Percentiles rank a stretch among this genome's conserved stretches.
phyloP scores from a whole-genome alignment of 371 early-diverging fungal genomes.

The Mortierella sp. region DNA sequence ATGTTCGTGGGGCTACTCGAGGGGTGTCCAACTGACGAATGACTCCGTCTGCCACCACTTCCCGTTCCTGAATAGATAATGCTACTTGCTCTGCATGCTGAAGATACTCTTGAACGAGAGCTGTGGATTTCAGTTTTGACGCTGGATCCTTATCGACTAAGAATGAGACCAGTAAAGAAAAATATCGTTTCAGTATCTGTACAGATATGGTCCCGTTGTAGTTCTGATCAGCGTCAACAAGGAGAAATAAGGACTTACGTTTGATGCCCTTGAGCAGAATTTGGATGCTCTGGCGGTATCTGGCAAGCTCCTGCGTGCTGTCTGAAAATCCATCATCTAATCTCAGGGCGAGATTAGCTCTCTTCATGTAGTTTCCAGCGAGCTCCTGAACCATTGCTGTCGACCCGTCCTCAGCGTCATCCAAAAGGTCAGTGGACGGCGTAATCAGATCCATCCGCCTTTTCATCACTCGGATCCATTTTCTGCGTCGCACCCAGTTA shows the following conservation, averaged over 20 bases:
- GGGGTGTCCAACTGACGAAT: conserved; percentile 35
- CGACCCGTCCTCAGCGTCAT: not conserved
- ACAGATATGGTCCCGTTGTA: not conserved
- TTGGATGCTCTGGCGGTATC: conserved; percentile 71
- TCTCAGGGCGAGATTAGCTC: conserved; percentile 51
- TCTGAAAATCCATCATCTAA: conserved; percentile 35
- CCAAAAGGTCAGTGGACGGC: not conserved
- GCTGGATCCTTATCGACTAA: conserved; percentile 66
- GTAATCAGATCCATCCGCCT: conserved; percentile 63
- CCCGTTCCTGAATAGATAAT: conserved; percentile 9
- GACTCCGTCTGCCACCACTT: conserved; percentile 13
- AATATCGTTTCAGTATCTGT: no score
- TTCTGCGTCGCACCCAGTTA: conserved; percentile 77
- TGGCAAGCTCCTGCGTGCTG: conserved; percentile 55
- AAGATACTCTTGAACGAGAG: conserved; percentile 60
- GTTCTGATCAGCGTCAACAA: not conserved
- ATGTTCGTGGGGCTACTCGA: conserved; percentile 14
- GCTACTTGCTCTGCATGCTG: conserved; percentile 60
- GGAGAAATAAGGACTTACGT: conserved; percentile 54
- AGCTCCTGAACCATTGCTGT: conserved; percentile 17
- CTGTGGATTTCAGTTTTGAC: conserved; percentile 64
- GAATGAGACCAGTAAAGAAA: not conserved
- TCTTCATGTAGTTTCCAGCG: conserved; percentile 56
- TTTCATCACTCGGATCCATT: conserved; percentile 86
- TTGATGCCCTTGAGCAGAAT: conserved; percentile 71